These are phyloP conservation scores for Alternaria brassicae DNA, from an alignment of 2,329 filamentous ascomycete species.

Conservation along the genomic window DNA sequence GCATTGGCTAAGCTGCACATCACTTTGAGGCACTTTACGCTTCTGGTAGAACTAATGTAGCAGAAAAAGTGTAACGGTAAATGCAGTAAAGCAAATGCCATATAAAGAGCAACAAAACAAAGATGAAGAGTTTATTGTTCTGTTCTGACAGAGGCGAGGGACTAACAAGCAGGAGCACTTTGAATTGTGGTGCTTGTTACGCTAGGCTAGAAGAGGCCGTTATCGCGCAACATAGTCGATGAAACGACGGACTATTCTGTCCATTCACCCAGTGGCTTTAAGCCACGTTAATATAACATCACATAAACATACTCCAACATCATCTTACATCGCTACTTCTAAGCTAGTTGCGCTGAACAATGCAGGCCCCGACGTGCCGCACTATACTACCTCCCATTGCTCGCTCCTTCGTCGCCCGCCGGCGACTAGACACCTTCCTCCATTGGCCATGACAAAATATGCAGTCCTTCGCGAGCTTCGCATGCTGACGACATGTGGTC, in stretches of 20 bases:
- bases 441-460: neutral
- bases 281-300: neutral
- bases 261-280: neutral
- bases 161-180: neutral
- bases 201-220: neutral
- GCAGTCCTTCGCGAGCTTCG: neutral
- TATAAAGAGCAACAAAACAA: no score
- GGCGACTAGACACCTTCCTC: no score
- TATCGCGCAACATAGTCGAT: neutral
- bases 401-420: neutral
- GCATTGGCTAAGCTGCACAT: neutral
- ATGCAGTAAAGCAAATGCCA: no score
- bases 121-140: no score
- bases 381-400: neutral
- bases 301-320: neutral
- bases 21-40: slow-evolving; percentile 8
- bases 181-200: neutral
- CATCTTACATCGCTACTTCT: neutral
- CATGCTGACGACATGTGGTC: neutral
- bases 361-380: neutral
- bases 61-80: no score
- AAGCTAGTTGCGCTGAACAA: neutral
- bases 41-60: neutral
- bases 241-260: neutral
- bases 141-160: no score